phyloP scores from a whole-genome alignment of 441 rosid species.

The Adansonia grandidieri region DNA sequence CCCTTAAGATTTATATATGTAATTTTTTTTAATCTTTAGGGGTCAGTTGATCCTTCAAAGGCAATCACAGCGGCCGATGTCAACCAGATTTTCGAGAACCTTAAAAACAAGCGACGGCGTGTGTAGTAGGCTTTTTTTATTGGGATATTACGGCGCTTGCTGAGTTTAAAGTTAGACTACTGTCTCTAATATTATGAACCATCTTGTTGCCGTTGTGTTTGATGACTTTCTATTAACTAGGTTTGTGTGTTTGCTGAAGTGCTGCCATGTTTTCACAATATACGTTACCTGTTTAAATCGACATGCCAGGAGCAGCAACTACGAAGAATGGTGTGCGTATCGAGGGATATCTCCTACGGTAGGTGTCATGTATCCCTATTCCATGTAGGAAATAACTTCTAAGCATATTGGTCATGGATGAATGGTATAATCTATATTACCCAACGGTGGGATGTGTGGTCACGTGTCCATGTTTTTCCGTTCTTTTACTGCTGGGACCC shows the following conservation, averaged over 20 bases:
- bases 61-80: slow-evolving; percentile 76
- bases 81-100: slow-evolving; percentile 80
- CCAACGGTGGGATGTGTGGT: not conserved
- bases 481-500: too few species aligned
- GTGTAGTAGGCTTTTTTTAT: slow-evolving; percentile 37
- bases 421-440: not conserved
- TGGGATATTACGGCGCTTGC: not conserved
- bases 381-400: not conserved
- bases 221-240: too few species aligned
- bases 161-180: too few species aligned
- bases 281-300: too few species aligned
- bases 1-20: not conserved
- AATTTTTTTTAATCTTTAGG: slow-evolving; percentile 40
- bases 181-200: too few species aligned
- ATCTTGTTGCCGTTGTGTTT: too few species aligned
- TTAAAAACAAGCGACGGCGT: slow-evolving; percentile 78
- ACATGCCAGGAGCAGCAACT: too few species aligned
- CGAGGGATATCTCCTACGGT: not conserved
- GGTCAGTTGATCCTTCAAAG: slow-evolving; percentile 76
- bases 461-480: too few species aligned
- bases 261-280: too few species aligned
- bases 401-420: not conserved
- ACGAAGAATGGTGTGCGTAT: too few species aligned
- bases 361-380: not conserved
- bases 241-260: too few species aligned